A percentile compares a stretch with the other conserved stretches of the same genome.
Conservation (phyloP, 2,329 filamentous ascomycete genomes). For the Colletotrichum falcatum region DNA sequence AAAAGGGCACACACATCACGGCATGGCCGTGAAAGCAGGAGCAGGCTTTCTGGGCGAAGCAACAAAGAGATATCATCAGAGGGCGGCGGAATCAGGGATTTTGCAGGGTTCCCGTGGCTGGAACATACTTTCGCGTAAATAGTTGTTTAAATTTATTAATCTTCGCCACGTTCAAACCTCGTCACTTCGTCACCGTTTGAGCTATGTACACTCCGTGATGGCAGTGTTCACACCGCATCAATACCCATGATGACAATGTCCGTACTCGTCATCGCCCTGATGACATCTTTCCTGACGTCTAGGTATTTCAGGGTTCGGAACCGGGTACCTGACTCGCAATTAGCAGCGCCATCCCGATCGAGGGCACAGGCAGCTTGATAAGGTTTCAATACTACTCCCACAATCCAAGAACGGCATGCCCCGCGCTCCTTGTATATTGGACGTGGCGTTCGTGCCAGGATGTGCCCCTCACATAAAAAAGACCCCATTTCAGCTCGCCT, state of each 20-base stretch:
- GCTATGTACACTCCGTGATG: not conserved
- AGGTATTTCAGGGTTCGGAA: not conserved
- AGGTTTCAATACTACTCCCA: slow-evolving; percentile 12
- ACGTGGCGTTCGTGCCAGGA: slow-evolving; percentile 3
- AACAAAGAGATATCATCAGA: slow-evolving; percentile 7
- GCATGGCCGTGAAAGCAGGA: slow-evolving; percentile 25
- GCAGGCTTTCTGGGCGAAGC: slow-evolving; percentile 8
- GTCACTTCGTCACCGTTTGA: not conserved
- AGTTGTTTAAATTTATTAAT: slow-evolving; percentile 28
- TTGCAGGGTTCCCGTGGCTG: not conserved
- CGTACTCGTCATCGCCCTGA: not conserved
- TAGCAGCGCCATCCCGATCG: not conserved
- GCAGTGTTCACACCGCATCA: not conserved
- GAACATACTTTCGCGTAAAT: slow-evolving; percentile 21
- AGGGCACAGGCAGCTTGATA: slow-evolving; percentile 3
- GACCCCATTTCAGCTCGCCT: not conserved
- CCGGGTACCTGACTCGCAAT: slow-evolving; percentile 1
- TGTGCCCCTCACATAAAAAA: not conserved
- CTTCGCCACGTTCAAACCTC: not conserved
- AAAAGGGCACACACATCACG: slow-evolving; percentile 3
- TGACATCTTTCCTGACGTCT: not conserved
- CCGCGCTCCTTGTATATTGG: slow-evolving; percentile 21
- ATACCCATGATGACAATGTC: not conserved
- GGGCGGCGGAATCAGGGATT: not conserved
- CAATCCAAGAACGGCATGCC: slow-evolving; percentile 12